phyloP scores from a whole-genome alignment of 2,329 filamentous ascomycete genomes.

The Pyricularia sp. region DNA sequence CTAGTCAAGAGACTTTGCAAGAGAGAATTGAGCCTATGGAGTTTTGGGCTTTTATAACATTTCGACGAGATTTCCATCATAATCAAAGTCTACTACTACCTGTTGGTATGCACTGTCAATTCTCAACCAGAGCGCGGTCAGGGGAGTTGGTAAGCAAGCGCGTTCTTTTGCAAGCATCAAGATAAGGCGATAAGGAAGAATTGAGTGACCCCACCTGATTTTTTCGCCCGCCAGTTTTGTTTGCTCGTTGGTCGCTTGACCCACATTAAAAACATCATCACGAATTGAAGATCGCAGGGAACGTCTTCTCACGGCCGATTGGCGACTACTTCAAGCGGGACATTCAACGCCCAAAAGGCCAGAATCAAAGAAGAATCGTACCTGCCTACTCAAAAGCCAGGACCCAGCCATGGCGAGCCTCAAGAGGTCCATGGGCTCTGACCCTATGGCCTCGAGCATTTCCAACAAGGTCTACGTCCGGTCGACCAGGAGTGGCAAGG shows the following conservation, averaged over 20 bases:
- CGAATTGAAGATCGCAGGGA: neutral
- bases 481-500: constrained; percentile 89
- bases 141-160: neutral
- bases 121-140: neutral
- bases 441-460: constrained; percentile 55
- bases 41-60: too few species aligned
- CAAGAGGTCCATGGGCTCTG: constrained; percentile 41
- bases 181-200: neutral
- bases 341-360: neutral
- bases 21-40: too few species aligned
- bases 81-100: too few species aligned
- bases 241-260: neutral
- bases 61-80: too few species aligned
- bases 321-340: neutral
- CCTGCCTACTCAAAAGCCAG: neutral
- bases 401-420: constrained; percentile 45
- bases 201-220: neutral
- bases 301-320: neutral
- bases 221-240: neutral
- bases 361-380: neutral
- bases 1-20: neutral
- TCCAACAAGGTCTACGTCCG: constrained; percentile 94
- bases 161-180: neutral
- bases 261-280: neutral
- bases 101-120: neutral